A percentile compares a stretch with the other conserved stretches of the same genome.
Conservation (phyloP, 768 basidiomycete genomes). For the Daedaleopsis sinensis region DNA sequence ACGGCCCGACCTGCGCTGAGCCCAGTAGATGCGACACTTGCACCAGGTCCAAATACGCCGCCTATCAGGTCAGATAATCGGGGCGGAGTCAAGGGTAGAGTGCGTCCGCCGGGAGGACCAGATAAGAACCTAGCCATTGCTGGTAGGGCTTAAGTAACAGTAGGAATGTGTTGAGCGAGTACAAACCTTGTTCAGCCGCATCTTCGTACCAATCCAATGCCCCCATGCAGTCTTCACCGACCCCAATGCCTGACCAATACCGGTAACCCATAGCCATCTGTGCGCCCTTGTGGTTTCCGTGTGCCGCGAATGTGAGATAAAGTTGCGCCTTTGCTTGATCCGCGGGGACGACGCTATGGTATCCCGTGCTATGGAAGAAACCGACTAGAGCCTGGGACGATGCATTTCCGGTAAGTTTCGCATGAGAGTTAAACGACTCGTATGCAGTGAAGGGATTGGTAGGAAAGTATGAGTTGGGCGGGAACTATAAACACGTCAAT, state of each 20-base stretch:
- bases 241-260: slow-evolving; percentile 95
- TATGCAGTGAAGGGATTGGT: slow-evolving; percentile 66
- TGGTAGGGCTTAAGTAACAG: slow-evolving; percentile 27
- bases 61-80: slow-evolving; percentile 88
- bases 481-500: slow-evolving; percentile 50
- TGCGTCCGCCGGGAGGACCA: slow-evolving; percentile 90
- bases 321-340: slow-evolving; percentile 85
- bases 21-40: slow-evolving; percentile 91
- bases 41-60: slow-evolving; percentile 93
- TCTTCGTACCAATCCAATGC: slow-evolving; percentile 89
- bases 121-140: slow-evolving; percentile 81
- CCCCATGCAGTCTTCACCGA: slow-evolving; percentile 80
- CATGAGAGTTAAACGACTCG: slow-evolving; percentile 64
- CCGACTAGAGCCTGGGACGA: slow-evolving; percentile 84
- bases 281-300: slow-evolving; percentile 83
- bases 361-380: slow-evolving; percentile 91
- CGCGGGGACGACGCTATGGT: slow-evolving; percentile 59
- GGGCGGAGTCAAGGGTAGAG: slow-evolving; percentile 79
- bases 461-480: slow-evolving; percentile 68
- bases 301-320: slow-evolving; percentile 92
- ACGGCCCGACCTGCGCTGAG: slow-evolving; percentile 70
- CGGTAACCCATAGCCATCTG: slow-evolving; percentile 94
- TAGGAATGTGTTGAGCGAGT: too few species aligned
- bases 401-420: slow-evolving; percentile 74
- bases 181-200: slow-evolving; percentile 81